These are phyloP conservation scores for Fusarium chaquense DNA, from an alignment of 2,329 filamentous ascomycete species.

Conservation along the genomic window DNA sequence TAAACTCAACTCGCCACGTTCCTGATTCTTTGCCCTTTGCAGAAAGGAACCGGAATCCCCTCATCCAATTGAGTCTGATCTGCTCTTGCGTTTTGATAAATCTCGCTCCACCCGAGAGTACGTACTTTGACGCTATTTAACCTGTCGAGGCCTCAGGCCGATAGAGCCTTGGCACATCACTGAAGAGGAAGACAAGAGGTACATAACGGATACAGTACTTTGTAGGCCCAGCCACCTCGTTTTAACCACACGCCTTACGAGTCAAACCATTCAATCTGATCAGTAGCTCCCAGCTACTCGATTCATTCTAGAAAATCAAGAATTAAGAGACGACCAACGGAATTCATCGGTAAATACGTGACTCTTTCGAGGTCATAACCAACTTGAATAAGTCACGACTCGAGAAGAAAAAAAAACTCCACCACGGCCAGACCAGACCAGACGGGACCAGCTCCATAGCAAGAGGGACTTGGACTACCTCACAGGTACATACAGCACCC, in stretches of 20 bases:
- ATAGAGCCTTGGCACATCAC: conserved; percentile 26
- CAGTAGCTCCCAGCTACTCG: conserved; percentile 24
- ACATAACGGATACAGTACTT: not conserved
- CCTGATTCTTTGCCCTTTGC: conserved; percentile 35
- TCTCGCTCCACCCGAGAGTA: conserved; percentile 24
- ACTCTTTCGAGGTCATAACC: conserved; percentile 35
- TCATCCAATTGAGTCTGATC: conserved; percentile 20
- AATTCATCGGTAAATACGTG: conserved; percentile 38
- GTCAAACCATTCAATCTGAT: conserved; percentile 38
- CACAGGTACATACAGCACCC: conserved; percentile 34
- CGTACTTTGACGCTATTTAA: conserved; percentile 12
- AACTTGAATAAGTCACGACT: conserved; percentile 36
- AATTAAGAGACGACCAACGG: conserved; percentile 9
- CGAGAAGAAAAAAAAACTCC: conserved; percentile 20
- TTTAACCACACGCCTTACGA: conserved; percentile 38
- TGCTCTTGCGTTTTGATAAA: conserved; percentile 9
- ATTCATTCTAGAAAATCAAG: conserved; percentile 28
- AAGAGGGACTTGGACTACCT: conserved; percentile 37
- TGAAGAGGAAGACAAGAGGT: conserved; percentile 1
- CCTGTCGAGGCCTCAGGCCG: conserved; percentile 31
- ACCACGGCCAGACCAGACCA: conserved; percentile 27
- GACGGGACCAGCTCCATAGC: conserved; percentile 32
- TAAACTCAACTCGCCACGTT: conserved; percentile 27
- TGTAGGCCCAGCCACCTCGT: conserved; percentile 38
- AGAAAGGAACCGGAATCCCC: conserved; percentile 22